Evolutionary conservation across 2,329 filamentous ascomycete genomes (phyloP), one percentile per base, ranked within the genome.

Genomic region (Bertia moriformis): DNA sequence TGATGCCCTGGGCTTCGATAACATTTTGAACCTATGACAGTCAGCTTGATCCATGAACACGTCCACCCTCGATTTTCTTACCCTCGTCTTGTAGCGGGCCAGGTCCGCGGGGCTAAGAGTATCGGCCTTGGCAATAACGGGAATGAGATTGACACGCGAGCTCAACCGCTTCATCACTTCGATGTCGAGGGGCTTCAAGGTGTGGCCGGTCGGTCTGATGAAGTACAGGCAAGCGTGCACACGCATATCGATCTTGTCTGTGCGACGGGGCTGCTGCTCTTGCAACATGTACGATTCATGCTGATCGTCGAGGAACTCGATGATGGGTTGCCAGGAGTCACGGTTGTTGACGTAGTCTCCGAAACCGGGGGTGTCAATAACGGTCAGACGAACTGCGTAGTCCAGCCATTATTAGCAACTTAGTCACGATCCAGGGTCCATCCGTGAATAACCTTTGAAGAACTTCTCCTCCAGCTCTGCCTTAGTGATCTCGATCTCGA

Each of bases 311-410:
- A 98, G 74, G 71, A 98, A 98, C 66, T 98, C 91, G 64, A 98
- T 96, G 59, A 98, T 96, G 60, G 91, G 91, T 75, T 94, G 93
- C 91, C 91, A 98, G 46, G 91, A 96, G 65, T 98, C 91, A 58
- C 89, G 84, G 77, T 98, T 98, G 82, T 98, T 98, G 62, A 98
- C 91, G 59, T 98, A 98, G 75, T 98, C 91, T 63, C 91, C 91
- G 58, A 98, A 98, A 52, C 91, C 91, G 54, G 91, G 91, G 47
- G 91, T 98, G 62, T 98, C 91, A 60, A 98, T 98, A 56, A 98
- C 91, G 48, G 91, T 98, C 57, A 98, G 69, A 59, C 91, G 91
- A 60, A 98, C 91, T 96, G 56, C 40, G 14, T 19, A 14, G 36
- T 38, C 36, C 14, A 18, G 24, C 4, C 27, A 38, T 29, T 12